Percentiles rank a stretch among this genome's conserved stretches.
These are phyloP conservation scores for Magnaporthales sp. DNA, from an alignment of 2,329 filamentous ascomycete genomes.

Conservation along the genomic window DNA sequence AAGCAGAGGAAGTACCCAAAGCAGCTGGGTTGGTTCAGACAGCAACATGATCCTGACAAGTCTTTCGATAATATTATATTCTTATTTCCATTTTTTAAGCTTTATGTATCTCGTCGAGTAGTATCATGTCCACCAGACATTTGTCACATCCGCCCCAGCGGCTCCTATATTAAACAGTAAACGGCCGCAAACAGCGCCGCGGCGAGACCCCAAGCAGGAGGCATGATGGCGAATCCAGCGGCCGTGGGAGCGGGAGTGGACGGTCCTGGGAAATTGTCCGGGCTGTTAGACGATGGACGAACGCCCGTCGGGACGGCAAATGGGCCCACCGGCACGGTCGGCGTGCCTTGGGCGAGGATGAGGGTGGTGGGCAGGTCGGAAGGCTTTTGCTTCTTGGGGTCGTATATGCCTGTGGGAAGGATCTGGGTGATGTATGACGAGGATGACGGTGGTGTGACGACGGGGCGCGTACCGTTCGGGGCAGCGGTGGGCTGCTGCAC, in stretches of 20 bases:
- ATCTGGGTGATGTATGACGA: background rate
- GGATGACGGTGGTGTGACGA: background rate
- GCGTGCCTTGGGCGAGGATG: slow-evolving; percentile 2
- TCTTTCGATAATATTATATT: no score
- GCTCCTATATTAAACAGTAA: background rate
- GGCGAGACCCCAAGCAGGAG: background rate
- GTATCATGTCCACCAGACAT: no score
- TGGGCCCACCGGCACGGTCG: background rate
- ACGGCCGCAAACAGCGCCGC: background rate
- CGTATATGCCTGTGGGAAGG: background rate
- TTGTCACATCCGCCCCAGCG: no score
- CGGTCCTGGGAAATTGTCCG: background rate
- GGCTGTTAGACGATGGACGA: background rate
- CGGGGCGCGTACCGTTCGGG: background rate
- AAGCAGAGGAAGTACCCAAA: no score
- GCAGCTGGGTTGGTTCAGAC: no score
- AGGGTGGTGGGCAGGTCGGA: background rate
- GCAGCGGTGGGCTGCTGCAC: background rate
- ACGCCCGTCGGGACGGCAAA: background rate
- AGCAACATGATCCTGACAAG: no score
- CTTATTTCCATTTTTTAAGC: no score
- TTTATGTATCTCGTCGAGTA: no score
- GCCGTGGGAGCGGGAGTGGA: background rate
- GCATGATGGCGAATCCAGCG: background rate
- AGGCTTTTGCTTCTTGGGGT: background rate